Base-by-base conservation (phyloP, 441 rosid species). In the Populus hybrid region DNA sequence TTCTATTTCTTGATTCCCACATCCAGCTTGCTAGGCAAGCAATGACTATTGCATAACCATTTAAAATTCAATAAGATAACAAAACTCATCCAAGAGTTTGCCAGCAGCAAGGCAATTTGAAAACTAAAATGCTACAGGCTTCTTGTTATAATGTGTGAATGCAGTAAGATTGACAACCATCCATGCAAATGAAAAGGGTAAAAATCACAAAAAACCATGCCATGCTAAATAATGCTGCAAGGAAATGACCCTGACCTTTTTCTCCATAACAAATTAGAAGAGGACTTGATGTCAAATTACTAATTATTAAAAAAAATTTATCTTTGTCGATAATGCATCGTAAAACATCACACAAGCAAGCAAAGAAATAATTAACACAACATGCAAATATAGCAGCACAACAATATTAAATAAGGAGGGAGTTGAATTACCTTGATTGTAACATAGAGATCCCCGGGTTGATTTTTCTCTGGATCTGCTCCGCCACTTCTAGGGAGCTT, bases 391-490 rank as follows among this genome's bases (percentile, higher is more conserved):
- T 21, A 53, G 42, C 16, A 42, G 7, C 63, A 30, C 5, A 26
- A 70, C 1, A 21, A 40, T 6, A 67, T 57, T 34, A 21, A 70
- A 69, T 23, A 73, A 1, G 2, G 19, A 9, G 50, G 23, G 61
- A 63, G 19, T 80, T 50, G 28, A 82, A 67, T 81, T 82, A 92
- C 98, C 99, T 85, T 96, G 71, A 96, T 80, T 64, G 89, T 81
- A 53, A 94, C 99, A 75, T 80, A 89, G 57, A 96, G 98, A 88
- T 96, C 98, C 70, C 99, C 99, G 34, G 98, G 98, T 78, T 94
- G 99, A 82, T 86, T 89, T 85, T 90, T 89, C 21, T 97, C 98
- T 66, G 99, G 99, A 84, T 97, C 99, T 23, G 97, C 97, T 72
- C 99, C 99, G 72, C 99, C 99, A 70, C 85, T 86, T 79, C 91